Conservation (phyloP, 1,284 basidiomycete species). For the Pascua sp. region DNA sequence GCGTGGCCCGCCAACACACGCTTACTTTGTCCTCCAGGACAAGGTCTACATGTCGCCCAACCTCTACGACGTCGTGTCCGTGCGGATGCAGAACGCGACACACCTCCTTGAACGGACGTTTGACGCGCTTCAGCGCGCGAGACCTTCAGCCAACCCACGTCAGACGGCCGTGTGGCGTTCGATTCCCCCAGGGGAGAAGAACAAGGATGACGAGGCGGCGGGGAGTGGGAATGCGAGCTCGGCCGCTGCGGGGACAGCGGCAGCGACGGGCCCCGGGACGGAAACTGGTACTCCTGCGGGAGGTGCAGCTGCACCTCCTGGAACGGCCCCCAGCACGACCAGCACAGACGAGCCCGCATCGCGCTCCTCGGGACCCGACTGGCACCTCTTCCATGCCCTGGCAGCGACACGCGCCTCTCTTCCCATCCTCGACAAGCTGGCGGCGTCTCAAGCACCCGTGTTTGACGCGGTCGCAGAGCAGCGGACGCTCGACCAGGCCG, state of each 20-base stretch:
- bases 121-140: constrained; percentile 24
- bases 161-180: constrained; percentile 36
- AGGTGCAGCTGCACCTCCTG: background rate
- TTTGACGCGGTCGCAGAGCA: constrained; percentile 17
- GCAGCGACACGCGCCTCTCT: constrained; percentile 28
- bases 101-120: constrained; percentile 38
- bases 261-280: background rate
- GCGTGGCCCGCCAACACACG: constrained; percentile 28
- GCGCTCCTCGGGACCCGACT: constrained; percentile 23
- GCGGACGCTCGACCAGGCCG: constrained; percentile 10
- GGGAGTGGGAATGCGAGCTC: background rate
- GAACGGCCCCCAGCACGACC: background rate
- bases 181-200: constrained; percentile 13
- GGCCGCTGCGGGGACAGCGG: background rate
- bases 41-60: constrained; percentile 43
- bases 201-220: background rate
- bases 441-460: constrained; percentile 10
- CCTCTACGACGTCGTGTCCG: constrained; percentile 33
- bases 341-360: background rate
- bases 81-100: constrained; percentile 27
- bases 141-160: constrained; percentile 42
- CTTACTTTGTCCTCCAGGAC: constrained; percentile 42
- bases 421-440: constrained; percentile 20
- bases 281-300: background rate
- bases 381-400: constrained; percentile 38